phyloP scores from a whole-genome alignment of 2,329 filamentous ascomycete genomes.

The Uncinocarpus reesii region DNA sequence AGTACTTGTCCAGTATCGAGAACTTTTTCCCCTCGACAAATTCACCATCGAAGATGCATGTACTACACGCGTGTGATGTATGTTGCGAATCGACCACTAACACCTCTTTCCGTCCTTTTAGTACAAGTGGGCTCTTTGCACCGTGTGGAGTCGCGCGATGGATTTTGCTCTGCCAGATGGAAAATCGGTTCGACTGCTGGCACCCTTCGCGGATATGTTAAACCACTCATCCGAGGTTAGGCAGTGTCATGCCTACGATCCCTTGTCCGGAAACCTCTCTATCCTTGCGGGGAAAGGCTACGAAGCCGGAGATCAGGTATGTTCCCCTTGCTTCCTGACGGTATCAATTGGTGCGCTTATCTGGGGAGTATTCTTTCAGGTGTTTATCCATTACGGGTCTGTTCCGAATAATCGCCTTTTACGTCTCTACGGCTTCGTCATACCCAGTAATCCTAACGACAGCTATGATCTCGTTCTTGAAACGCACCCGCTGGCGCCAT shows the following conservation, averaged over 20 bases:
- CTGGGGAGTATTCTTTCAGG: slow-evolving; percentile 19
- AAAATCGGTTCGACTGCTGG: slow-evolving; percentile 22
- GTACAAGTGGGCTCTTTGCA: slow-evolving; percentile 32
- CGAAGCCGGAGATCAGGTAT: slow-evolving; percentile 26
- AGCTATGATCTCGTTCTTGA: slow-evolving; percentile 31
- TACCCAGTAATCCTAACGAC: slow-evolving; percentile 30
- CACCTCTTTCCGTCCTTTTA: slow-evolving; percentile 20
- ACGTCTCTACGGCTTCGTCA: slow-evolving; percentile 32
- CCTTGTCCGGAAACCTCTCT: slow-evolving; percentile 25
- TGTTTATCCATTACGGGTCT: slow-evolving; percentile 29
- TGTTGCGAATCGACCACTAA: slow-evolving; percentile 18
- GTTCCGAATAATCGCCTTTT: slow-evolving; percentile 31
- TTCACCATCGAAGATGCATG: slow-evolving; percentile 29
- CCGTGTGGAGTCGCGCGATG: slow-evolving; percentile 27
- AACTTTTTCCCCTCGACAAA: slow-evolving; percentile 28
- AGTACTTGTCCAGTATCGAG: slow-evolving; percentile 24
- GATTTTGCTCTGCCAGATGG: slow-evolving; percentile 24
- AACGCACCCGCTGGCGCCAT: slow-evolving; percentile 27
- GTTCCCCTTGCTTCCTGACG: slow-evolving; percentile 15
- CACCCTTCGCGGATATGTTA: slow-evolving; percentile 32
- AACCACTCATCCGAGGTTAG: slow-evolving; percentile 29
- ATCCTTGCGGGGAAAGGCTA: slow-evolving; percentile 25
- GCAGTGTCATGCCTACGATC: slow-evolving; percentile 31
- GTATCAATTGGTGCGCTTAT: slow-evolving; percentile 17
- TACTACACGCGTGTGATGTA: slow-evolving; percentile 18